Conservation (phyloP, 2,329 filamentous ascomycete species). For the Emmonsia crescens region DNA sequence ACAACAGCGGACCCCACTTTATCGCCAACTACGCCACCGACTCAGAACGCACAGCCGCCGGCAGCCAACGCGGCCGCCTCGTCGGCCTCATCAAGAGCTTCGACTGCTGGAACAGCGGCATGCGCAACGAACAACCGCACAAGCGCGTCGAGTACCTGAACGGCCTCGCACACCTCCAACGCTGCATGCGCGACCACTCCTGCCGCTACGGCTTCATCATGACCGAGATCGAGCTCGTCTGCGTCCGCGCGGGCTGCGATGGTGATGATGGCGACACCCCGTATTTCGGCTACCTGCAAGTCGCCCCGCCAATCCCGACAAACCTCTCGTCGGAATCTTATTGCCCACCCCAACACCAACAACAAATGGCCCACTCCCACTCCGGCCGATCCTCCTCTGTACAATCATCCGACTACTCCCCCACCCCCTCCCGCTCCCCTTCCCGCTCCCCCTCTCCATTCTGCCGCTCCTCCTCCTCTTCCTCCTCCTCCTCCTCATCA, state of each 20-base stretch:
- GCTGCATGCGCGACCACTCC: conserved; percentile 84
- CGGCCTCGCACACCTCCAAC: conserved; percentile 74
- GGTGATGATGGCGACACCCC: conserved; percentile 51
- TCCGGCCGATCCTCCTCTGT: conserved; percentile 18
- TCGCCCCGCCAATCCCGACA: conserved; percentile 48
- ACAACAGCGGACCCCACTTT: conserved; percentile 40
- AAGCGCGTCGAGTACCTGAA: conserved; percentile 83
- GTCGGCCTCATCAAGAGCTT: conserved; percentile 85
- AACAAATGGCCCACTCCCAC: conserved; percentile 7
- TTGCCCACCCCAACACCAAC: conserved; percentile 6
- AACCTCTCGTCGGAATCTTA: conserved; percentile 29
- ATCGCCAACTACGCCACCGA: conserved; percentile 45
- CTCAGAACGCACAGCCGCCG: conserved; percentile 37
- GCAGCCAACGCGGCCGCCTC: conserved; percentile 49
- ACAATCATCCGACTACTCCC: conserved; percentile 23
- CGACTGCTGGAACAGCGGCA: conserved; percentile 89
- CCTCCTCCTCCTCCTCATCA: background rate
- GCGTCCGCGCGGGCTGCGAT: conserved; percentile 66
- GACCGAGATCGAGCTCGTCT: conserved; percentile 87
- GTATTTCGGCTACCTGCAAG: conserved; percentile 80
- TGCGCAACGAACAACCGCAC: conserved; percentile 75
- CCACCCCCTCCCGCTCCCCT: conserved; percentile 19
- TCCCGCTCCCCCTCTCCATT: conserved; percentile 15
- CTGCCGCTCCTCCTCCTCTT: too few species aligned
- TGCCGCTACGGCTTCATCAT: conserved; percentile 94